These are phyloP conservation scores for Aureobasidium sp. DNA, from an alignment of 2,329 filamentous ascomycete species.

Conservation along the genomic window DNA sequence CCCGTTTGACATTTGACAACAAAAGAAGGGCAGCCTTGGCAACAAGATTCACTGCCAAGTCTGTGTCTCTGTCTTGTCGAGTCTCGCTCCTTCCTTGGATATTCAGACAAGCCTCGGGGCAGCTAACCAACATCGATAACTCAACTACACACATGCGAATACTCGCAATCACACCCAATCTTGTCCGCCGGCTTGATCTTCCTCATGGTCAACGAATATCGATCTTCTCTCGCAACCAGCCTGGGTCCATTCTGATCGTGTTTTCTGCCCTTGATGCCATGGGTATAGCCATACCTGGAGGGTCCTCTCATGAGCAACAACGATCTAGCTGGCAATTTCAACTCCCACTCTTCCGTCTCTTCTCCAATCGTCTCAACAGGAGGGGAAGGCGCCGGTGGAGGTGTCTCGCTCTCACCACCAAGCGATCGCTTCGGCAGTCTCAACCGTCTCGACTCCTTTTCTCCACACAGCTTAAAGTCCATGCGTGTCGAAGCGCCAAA, in stretches of 20 bases:
- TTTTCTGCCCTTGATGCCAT: conserved; percentile 20
- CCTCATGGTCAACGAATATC: conserved; percentile 21
- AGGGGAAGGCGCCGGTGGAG: background rate
- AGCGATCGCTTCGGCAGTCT: conserved; percentile 17
- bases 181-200: conserved; percentile 13
- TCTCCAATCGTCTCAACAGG: background rate
- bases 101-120: too few relatives aligned
- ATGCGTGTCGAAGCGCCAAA: conserved; percentile 17
- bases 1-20: too few relatives aligned
- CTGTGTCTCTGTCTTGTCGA: too few relatives aligned
- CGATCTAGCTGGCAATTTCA: conserved; percentile 17
- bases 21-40: too few relatives aligned
- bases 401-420: conserved; percentile 1
- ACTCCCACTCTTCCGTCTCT: conserved; percentile 17
- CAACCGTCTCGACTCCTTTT: conserved; percentile 16
- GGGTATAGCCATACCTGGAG: conserved; percentile 17
- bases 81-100: conserved; percentile 1
- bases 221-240: conserved; percentile 7
- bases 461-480: conserved; percentile 16
- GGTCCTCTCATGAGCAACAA: conserved; percentile 17
- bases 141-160: conserved; percentile 18
- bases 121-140: too few relatives aligned
- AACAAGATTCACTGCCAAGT: too few relatives aligned
- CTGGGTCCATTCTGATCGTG: conserved; percentile 3
- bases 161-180: conserved; percentile 17